phyloP scores from a whole-genome alignment of 2,329 filamentous ascomycete species.

The Verticillium isaacii region DNA sequence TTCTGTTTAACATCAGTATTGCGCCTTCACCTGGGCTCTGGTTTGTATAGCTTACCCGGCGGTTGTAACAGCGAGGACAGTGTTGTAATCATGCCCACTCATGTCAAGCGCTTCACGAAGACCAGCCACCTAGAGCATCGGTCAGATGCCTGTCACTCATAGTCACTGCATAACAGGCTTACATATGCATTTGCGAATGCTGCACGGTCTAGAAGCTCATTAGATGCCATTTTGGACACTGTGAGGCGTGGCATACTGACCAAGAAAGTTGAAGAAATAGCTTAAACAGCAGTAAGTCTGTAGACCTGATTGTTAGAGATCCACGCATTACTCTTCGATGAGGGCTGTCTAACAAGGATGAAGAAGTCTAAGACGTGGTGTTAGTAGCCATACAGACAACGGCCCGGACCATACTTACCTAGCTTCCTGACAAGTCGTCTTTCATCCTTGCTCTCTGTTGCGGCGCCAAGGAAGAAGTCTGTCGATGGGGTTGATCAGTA shows the following conservation, averaged over 20 bases:
- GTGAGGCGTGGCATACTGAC: conserved; percentile 3
- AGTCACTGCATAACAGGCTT: not conserved
- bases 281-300: conserved; percentile 28
- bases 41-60: conserved; percentile 4
- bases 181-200: conserved; percentile 14
- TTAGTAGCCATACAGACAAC: not conserved
- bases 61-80: conserved; percentile 43
- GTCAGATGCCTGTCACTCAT: not conserved
- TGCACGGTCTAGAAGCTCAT: conserved; percentile 5
- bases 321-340: not conserved
- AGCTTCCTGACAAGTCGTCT: conserved; percentile 21
- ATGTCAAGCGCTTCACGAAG: conserved; percentile 51
- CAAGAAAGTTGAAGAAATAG: conserved; percentile 33
- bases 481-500: too few relatives aligned
- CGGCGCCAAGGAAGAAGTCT: conserved; percentile 13
- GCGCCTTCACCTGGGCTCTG: not conserved
- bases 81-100: conserved; percentile 56
- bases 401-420: conserved; percentile 7
- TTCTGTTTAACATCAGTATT: not conserved
- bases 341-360: conserved; percentile 17
- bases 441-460: conserved; percentile 17
- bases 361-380: conserved; percentile 21
- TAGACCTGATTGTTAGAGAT: not conserved
- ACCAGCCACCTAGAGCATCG: conserved; percentile 36
- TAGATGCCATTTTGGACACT: not conserved